These are phyloP conservation scores for Austroboletus eburneus DNA, from an alignment of 768 basidiomycete genomes.

Conservation along the genomic window DNA sequence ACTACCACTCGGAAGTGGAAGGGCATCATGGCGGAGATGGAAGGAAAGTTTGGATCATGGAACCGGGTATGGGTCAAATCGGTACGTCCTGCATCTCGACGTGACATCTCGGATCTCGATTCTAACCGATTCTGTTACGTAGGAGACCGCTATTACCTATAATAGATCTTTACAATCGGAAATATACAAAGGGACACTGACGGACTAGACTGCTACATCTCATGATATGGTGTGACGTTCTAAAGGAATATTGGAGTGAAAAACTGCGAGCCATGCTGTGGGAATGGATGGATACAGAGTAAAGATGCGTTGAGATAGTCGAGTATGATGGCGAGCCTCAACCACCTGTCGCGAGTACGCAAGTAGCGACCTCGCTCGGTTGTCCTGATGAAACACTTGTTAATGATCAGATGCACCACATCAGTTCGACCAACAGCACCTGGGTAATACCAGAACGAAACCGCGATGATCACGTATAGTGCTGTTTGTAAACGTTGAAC, in stretches of 20 bases:
- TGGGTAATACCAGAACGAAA: constrained; percentile 64
- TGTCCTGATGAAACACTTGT: constrained; percentile 17
- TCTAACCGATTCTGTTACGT: not conserved
- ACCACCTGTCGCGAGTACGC: constrained; percentile 6
- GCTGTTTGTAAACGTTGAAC: constrained; percentile 32
- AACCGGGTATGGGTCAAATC: constrained; percentile 88
- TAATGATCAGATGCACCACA: not conserved
- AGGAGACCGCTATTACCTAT: constrained; percentile 43
- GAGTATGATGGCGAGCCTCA: not conserved
- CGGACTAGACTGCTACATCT: constrained; percentile 3
- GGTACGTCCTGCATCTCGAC: constrained; percentile 39
- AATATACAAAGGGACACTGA: constrained; percentile 4
- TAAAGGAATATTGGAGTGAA: constrained; percentile 14
- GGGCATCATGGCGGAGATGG: constrained; percentile 42
- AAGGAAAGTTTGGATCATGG: constrained; percentile 74
- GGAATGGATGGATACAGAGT: constrained; percentile 4
- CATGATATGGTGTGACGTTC: not conserved
- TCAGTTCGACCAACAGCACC: constrained; percentile 15
- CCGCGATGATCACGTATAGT: constrained; percentile 67
- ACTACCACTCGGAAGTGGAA: constrained; percentile 45
- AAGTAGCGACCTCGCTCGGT: constrained; percentile 18
- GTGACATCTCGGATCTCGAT: not conserved
- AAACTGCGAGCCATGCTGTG: constrained; percentile 11
- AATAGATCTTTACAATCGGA: constrained; percentile 11
- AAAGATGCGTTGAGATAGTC: not conserved